Conservation (phyloP, 2,329 filamentous ascomycete genomes). For the Phoma sp. region DNA sequence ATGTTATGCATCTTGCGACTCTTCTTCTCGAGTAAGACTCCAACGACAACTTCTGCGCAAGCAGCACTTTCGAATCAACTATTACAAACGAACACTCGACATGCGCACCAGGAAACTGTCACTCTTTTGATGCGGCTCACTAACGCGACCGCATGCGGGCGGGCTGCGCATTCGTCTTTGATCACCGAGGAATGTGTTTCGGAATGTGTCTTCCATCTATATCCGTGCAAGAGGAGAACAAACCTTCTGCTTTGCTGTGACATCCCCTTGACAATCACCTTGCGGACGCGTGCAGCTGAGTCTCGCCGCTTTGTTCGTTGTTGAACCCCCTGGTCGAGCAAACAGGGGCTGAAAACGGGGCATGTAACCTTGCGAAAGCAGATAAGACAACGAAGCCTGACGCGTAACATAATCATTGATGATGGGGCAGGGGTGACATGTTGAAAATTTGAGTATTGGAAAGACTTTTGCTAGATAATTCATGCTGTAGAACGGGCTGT, state of each 20-base stretch:
- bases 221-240: conserved; percentile 20
- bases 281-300: conserved; percentile 30
- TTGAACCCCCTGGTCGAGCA: conserved; percentile 3
- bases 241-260: conserved; percentile 7
- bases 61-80: background rate
- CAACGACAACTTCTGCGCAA: background rate
- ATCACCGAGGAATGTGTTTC: conserved; percentile 26
- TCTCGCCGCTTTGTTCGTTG: conserved; percentile 24
- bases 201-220: conserved; percentile 28
- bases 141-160: conserved; percentile 20
- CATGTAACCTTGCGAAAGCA: conserved; percentile 3
- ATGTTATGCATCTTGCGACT: conserved; percentile 9
- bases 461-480: conserved; percentile 17
- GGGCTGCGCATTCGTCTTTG: conserved; percentile 14
- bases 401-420: background rate
- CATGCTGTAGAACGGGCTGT: conserved; percentile 5
- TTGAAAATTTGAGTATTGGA: background rate
- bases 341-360: conserved; percentile 12
- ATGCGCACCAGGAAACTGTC: conserved; percentile 1
- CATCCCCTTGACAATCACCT: conserved; percentile 20
- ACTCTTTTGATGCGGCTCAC: conserved; percentile 7
- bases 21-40: background rate
- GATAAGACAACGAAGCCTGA: conserved; percentile 5
- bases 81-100: background rate
- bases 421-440: background rate